phyloP scores from a whole-genome alignment of 2,329 filamentous ascomycete genomes.

The Rutstroemia sydowiana region DNA sequence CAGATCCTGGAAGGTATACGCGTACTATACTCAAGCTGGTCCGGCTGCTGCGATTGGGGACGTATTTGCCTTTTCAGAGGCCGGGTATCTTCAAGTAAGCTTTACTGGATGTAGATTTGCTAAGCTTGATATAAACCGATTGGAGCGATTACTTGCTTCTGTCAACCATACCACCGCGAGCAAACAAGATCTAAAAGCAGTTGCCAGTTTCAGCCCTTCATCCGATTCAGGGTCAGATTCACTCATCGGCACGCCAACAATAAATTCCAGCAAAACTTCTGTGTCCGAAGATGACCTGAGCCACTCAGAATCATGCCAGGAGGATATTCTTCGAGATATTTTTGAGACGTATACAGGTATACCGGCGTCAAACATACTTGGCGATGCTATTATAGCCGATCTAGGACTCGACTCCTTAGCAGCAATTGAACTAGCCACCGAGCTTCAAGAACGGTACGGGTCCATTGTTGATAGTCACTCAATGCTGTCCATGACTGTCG shows the following conservation, averaged over 20 bases:
- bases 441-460: slow-evolving; percentile 21
- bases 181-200: neutral
- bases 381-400: slow-evolving; percentile 27
- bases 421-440: slow-evolving; percentile 29
- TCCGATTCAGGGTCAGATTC: too few relatives aligned
- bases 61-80: slow-evolving; percentile 8
- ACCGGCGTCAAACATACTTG: slow-evolving; percentile 6
- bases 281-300: neutral
- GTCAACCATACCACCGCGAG: neutral
- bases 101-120: neutral
- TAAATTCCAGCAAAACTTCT: neutral
- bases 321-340: neutral
- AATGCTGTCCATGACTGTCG: too few relatives aligned
- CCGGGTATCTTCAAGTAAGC: neutral
- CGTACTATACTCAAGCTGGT: neutral
- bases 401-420: slow-evolving; percentile 34
- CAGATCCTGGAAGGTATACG: slow-evolving; percentile 7
- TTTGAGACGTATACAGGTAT: slow-evolving; percentile 3
- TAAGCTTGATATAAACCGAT: neutral
- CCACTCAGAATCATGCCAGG: neutral
- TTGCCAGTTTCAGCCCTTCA: neutral
- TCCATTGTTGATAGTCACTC: slow-evolving; percentile 17
- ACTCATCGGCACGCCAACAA: neutral
- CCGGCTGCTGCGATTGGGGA: neutral
- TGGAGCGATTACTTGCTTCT: neutral